phyloP scores from a whole-genome alignment of 306 rosid genomes.

The Ammopiptanthus mongolicus region DNA sequence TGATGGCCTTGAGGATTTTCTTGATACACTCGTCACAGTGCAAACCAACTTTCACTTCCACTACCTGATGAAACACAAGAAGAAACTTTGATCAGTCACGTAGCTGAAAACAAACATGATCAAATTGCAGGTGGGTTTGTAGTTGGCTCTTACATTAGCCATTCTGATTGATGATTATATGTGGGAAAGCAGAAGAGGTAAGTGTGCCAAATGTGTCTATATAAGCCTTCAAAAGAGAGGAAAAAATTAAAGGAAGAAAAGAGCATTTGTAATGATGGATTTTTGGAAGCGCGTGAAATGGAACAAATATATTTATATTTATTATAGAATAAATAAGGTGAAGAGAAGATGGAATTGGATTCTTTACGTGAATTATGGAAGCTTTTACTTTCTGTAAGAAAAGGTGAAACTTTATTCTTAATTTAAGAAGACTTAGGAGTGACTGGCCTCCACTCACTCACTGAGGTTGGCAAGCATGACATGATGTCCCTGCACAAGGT shows the following conservation, averaged over 20 bases:
- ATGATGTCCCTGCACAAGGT: not conserved
- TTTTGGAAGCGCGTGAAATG: slow-evolving; percentile 17
- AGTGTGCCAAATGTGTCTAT: not conserved
- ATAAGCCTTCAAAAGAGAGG: not conserved
- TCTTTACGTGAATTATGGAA: slow-evolving; percentile 48
- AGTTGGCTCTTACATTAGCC: slow-evolving; percentile 45
- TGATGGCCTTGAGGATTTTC: slow-evolving; percentile 84
- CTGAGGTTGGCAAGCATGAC: slow-evolving; percentile 8
- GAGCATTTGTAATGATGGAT: not conserved
- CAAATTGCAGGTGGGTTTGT: not conserved
- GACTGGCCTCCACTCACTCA: slow-evolving; percentile 20
- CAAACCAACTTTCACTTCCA: slow-evolving; percentile 82
- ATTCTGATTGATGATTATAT: slow-evolving; percentile 12
- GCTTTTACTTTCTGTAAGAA: slow-evolving; percentile 14
- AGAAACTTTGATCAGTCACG: not conserved
- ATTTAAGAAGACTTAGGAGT: slow-evolving; percentile 8
- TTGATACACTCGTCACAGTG: slow-evolving; percentile 89
- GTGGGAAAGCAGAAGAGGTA: not conserved
- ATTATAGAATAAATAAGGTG: not conserved
- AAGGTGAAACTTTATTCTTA: slow-evolving; percentile 23
- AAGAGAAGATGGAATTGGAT: slow-evolving; percentile 37
- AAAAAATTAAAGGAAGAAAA: not conserved
- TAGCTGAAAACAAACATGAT: not conserved
- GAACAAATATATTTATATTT: not conserved
- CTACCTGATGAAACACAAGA: slow-evolving; percentile 42